Conservation (phyloP, 1,284 basidiomycete genomes). For the Amylostereum areolatum region DNA sequence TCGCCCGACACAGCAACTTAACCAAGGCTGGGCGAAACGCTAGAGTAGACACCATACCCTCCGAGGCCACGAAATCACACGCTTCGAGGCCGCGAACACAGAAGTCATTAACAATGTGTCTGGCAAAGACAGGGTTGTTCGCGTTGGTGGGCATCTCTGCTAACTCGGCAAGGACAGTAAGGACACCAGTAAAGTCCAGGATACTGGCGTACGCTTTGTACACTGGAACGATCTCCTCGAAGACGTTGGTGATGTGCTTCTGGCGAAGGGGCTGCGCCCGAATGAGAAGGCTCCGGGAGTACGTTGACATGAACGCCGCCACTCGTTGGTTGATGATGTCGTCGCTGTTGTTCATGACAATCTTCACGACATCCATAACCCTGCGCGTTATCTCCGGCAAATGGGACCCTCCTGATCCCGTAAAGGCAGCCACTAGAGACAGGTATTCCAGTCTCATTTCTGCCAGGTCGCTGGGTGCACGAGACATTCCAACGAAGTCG, state of each 20-base stretch:
- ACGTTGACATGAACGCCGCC: constrained; percentile 45
- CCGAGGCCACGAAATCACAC: constrained; percentile 49
- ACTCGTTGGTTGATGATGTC: constrained; percentile 32
- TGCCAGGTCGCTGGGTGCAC: constrained; percentile 45
- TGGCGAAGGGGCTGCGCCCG: constrained; percentile 33
- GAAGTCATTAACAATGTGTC: constrained; percentile 52
- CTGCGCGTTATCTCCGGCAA: constrained; percentile 16
- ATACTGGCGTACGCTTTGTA: constrained; percentile 45
- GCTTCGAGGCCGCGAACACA: constrained; percentile 53
- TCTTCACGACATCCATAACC: constrained; percentile 53
- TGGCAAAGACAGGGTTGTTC: constrained; percentile 45
- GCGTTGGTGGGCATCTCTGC: constrained; percentile 41
- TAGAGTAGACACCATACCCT: constrained; percentile 43
- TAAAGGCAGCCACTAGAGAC: constrained; percentile 49
- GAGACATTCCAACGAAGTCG: constrained; percentile 34
- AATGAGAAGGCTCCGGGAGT: constrained; percentile 39
- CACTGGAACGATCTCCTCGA: constrained; percentile 54
- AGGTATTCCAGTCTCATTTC: constrained; percentile 65
- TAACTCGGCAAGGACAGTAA: constrained; percentile 49
- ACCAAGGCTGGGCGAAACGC: constrained; percentile 48
- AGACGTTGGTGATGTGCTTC: constrained; percentile 48
- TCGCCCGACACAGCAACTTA: constrained; percentile 43
- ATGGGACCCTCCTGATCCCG: constrained; percentile 50
- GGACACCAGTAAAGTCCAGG: constrained; percentile 60
- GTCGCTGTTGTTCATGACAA: constrained; percentile 50